These are phyloP conservation scores for Phytopythium kandeliae DNA, from an alignment of 352 stramenopile species.

Conservation along the genomic window DNA sequence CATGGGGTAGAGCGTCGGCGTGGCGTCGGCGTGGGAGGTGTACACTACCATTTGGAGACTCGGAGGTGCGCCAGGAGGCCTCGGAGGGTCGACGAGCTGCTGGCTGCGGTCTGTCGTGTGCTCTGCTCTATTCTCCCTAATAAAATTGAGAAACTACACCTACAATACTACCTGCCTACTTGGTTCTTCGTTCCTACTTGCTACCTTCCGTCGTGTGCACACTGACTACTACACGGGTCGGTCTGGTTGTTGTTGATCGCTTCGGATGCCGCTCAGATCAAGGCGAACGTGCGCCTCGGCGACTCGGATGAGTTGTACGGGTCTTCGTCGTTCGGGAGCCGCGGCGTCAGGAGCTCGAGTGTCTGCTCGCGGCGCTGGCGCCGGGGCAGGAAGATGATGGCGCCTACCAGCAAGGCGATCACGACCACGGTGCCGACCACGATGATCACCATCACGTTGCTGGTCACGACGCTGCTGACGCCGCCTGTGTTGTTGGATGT, in stretches of 20 bases:
- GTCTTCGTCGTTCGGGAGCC: constrained; percentile 12
- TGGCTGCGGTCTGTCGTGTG: no score
- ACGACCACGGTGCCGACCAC: constrained; percentile 19
- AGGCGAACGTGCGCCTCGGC: constrained; percentile 17
- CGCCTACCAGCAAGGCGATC: constrained; percentile 23
- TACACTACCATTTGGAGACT: no score
- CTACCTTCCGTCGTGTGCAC: background rate
- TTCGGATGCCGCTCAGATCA: background rate
- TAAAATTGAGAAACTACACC: no score
- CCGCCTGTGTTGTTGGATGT: constrained; percentile 9
- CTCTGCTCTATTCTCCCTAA: no score
- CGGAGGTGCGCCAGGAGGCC: no score
- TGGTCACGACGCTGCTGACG: constrained; percentile 8
- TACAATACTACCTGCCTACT: no score
- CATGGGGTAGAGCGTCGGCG: no score
- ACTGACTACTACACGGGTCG: no score
- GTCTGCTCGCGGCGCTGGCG: constrained; percentile 6
- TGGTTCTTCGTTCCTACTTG: constrained; percentile 12
- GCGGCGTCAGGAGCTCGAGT: constrained; percentile 17
- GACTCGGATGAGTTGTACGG: constrained; percentile 17
- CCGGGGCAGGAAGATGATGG: constrained; percentile 19
- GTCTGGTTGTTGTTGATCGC: no score
- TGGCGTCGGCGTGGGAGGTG: no score
- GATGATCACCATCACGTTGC: constrained; percentile 24
- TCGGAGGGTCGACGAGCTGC: no score